Conservation (phyloP, 352 stramenopile genomes). For the Labyrinthula sp. region DNA sequence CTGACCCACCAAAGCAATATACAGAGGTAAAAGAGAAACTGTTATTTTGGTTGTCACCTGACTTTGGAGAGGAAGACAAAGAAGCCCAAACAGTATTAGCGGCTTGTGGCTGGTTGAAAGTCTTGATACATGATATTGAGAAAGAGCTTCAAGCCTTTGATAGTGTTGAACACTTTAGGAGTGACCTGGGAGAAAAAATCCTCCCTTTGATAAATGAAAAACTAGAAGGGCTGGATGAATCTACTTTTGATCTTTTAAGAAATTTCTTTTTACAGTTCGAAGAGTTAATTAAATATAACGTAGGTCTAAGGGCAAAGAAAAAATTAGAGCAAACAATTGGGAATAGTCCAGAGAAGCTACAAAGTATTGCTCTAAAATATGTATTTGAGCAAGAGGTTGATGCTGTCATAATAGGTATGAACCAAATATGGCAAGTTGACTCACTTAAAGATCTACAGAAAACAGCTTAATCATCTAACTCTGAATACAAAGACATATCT, state of each 20-base stretch:
- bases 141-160: constrained; percentile 22
- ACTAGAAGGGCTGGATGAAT: constrained; percentile 26
- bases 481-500: no score
- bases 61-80: constrained; percentile 3
- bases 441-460: no score
- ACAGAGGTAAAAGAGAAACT: constrained; percentile 6
- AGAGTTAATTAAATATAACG: no score
- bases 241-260: constrained; percentile 6
- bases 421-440: no score
- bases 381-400: no score
- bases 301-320: no score
- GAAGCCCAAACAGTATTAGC: constrained; percentile 12
- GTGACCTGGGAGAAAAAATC: constrained; percentile 25
- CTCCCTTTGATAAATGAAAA: constrained; percentile 28
- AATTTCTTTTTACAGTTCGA: constrained; percentile 21
- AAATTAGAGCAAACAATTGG: no score
- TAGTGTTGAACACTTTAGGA: constrained; percentile 25
- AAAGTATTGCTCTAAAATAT: no score
- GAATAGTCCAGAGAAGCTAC: no score
- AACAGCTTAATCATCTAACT: no score
- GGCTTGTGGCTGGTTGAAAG: constrained; percentile 12
- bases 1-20: constrained; percentile 3
- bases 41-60: constrained; percentile 5
- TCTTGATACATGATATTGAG: constrained; percentile 16
- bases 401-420: no score